These are phyloP conservation scores for Elsinoe arachidis DNA, from an alignment of 2,329 filamentous ascomycete genomes.

Conservation along the genomic window DNA sequence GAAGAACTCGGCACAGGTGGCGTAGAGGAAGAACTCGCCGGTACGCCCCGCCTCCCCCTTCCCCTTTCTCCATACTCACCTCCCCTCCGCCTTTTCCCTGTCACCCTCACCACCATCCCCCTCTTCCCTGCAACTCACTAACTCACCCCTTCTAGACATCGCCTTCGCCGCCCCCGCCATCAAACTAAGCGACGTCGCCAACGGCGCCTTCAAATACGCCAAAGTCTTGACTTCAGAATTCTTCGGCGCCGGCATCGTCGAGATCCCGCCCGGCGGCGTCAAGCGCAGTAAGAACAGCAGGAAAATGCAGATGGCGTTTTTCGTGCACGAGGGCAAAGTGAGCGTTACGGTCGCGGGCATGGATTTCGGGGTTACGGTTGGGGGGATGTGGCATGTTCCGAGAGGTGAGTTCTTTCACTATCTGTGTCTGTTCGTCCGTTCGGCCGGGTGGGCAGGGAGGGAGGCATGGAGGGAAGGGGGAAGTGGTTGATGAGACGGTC, in stretches of 20 bases:
- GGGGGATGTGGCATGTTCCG: conserved; percentile 89
- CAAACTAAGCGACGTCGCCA: conserved; percentile 48
- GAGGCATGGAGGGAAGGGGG: not conserved
- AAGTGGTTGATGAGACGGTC: conserved; percentile 5
- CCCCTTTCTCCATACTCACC: not conserved
- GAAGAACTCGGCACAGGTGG: conserved; percentile 22
- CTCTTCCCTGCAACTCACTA: not conserved
- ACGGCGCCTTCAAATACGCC: conserved; percentile 73
- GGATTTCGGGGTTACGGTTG: conserved; percentile 72
- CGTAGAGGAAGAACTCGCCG: conserved; percentile 30
- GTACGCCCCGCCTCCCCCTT: conserved; percentile 23
- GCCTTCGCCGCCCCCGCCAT: conserved; percentile 52
- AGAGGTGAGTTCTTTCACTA: conserved; percentile 57
- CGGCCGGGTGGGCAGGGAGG: not conserved
- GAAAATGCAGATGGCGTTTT: conserved; percentile 96
- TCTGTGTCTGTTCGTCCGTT: not conserved
- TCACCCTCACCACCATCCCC: not conserved
- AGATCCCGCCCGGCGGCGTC: conserved; percentile 70
- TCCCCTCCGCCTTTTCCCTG: not conserved
- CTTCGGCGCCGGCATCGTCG: conserved; percentile 82
- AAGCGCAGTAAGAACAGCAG: conserved; percentile 88
- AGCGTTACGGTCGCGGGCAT: conserved; percentile 67
- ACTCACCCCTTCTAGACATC: conserved; percentile 40
- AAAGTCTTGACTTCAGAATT: conserved; percentile 80
- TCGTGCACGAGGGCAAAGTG: conserved; percentile 75